Conservation (phyloP, 352 stramenopile genomes). For the Globisporangium spiculum region DNA sequence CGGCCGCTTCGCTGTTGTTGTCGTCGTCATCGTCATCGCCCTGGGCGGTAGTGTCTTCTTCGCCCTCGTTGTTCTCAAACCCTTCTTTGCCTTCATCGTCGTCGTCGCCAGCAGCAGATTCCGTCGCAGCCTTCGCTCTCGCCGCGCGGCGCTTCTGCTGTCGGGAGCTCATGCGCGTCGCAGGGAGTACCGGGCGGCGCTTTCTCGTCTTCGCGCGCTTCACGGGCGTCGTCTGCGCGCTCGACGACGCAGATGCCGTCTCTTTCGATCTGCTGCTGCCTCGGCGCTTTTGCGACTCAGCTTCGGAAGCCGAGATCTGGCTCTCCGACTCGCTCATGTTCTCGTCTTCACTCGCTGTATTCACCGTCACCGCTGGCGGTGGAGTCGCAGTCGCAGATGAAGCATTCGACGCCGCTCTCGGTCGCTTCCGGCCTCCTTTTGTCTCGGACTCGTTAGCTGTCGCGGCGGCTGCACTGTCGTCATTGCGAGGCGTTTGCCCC, state of each 20-base stretch:
- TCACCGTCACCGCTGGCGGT: slow-evolving; percentile 3
- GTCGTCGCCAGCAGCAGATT: slow-evolving; percentile 11
- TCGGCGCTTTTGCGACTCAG: slow-evolving; percentile 32
- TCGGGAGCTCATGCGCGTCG: slow-evolving; percentile 64
- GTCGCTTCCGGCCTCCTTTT: slow-evolving; percentile 29
- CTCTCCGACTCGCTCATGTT: slow-evolving; percentile 52
- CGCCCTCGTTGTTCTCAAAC: slow-evolving; percentile 19
- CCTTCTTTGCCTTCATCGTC: slow-evolving; percentile 13
- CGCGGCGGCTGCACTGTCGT: slow-evolving; percentile 11
- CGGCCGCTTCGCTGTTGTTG: slow-evolving; percentile 15
- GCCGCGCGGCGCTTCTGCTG: slow-evolving; percentile 54
- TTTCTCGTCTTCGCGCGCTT: slow-evolving; percentile 42
- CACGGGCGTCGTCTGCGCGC: slow-evolving; percentile 17
- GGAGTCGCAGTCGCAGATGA: slow-evolving; percentile 22
- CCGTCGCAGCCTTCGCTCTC: slow-evolving; percentile 34
- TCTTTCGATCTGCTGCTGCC: slow-evolving; percentile 14
- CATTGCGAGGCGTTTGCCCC: slow-evolving; percentile 7
- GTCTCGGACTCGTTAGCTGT: background rate
- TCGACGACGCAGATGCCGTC: slow-evolving; percentile 17
- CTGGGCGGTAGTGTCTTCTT: slow-evolving; percentile 25
- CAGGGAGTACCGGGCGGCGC: slow-evolving; percentile 38
- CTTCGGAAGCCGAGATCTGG: slow-evolving; percentile 54
- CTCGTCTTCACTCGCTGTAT: slow-evolving; percentile 39
- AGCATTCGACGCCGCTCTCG: slow-evolving; percentile 20
- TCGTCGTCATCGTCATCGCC: slow-evolving; percentile 36